Conservation (phyloP, 2,329 filamentous ascomycete genomes). For the Neofusicoccum parvum region DNA sequence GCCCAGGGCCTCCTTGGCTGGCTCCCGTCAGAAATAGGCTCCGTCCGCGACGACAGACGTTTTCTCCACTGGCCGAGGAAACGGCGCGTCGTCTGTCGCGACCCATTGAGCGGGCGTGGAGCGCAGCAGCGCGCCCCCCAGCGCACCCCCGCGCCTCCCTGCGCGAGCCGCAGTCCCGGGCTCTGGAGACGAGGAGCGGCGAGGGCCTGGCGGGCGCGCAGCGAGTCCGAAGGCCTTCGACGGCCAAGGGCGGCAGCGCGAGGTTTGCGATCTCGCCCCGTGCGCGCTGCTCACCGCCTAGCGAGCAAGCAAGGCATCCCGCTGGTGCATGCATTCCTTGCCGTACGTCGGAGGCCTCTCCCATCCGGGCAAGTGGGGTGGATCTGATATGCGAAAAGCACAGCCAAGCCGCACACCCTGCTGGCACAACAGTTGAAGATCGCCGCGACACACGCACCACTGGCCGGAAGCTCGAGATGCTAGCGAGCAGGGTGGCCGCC, state of each 20-base stretch:
- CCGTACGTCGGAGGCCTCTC: slow-evolving; percentile 1
- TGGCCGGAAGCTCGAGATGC: not conserved
- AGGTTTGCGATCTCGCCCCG: slow-evolving; percentile 3
- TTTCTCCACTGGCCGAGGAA: slow-evolving; percentile 16
- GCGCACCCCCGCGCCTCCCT: not conserved
- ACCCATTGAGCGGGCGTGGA: not conserved
- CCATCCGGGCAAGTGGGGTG: slow-evolving; percentile 9
- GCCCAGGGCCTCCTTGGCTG: not conserved
- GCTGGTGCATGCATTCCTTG: slow-evolving; percentile 8
- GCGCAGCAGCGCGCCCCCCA: not conserved
- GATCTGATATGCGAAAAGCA: slow-evolving; percentile 12
- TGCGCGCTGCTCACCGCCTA: slow-evolving; percentile 14
- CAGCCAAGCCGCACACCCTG: slow-evolving; percentile 10
- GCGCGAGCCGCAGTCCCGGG: slow-evolving; percentile 12
- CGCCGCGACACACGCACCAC: slow-evolving; percentile 10
- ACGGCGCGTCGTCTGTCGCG: not conserved
- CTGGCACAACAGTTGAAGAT: slow-evolving; percentile 14
- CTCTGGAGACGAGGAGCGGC: slow-evolving; percentile 1
- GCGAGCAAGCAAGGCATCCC: slow-evolving; percentile 9
- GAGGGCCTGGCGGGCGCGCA: not conserved
- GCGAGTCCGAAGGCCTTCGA: not conserved
- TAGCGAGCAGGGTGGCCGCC: slow-evolving; percentile 9
- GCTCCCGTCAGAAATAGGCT: slow-evolving; percentile 11
- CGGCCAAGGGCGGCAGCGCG: not conserved
- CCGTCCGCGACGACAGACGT: slow-evolving; percentile 1